These are phyloP conservation scores for Reutealis trisperma DNA, from an alignment of 345 rosid species.

Conservation along the genomic window DNA sequence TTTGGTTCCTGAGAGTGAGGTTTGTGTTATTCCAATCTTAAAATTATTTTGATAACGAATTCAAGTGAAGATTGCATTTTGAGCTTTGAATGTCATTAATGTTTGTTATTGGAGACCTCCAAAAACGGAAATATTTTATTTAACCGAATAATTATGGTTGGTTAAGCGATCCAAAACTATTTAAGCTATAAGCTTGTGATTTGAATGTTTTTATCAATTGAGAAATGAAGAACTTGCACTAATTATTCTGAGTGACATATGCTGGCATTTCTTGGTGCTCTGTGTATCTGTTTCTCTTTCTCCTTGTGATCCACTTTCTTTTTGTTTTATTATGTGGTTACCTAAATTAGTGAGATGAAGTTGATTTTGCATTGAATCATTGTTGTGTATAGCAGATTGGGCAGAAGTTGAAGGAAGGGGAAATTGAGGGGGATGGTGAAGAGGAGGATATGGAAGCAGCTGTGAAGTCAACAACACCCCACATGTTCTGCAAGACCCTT, in stretches of 20 bases:
- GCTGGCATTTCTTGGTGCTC: background rate
- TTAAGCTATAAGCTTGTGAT: background rate
- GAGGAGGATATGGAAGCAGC: constrained; percentile 65
- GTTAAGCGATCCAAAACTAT: background rate
- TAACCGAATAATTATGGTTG: background rate
- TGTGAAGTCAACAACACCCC: constrained; percentile 71
- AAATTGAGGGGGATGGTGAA: constrained; percentile 53
- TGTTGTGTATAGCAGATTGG: constrained; percentile 44
- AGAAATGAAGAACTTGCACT: background rate
- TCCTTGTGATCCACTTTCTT: background rate
- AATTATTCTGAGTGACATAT: background rate
- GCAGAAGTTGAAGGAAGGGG: constrained; percentile 55
- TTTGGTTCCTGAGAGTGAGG: constrained; percentile 80
- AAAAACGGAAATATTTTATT: background rate
- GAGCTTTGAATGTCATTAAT: background rate
- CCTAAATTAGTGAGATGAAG: constrained; percentile 5
- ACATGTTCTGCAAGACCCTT: constrained; percentile 98
- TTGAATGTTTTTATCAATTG: background rate
- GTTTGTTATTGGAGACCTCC: background rate
- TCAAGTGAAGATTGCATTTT: background rate
- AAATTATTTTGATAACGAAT: background rate
- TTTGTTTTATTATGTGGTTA: background rate
- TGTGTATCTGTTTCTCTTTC: background rate
- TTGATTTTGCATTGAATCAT: constrained; percentile 2
- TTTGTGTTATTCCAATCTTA: constrained; percentile 32